Evolutionary conservation across 139 green algal genomes (phyloP), one percentile per base, ranked within the genome.

Genomic region (Chlamydomonas incerta): DNA sequence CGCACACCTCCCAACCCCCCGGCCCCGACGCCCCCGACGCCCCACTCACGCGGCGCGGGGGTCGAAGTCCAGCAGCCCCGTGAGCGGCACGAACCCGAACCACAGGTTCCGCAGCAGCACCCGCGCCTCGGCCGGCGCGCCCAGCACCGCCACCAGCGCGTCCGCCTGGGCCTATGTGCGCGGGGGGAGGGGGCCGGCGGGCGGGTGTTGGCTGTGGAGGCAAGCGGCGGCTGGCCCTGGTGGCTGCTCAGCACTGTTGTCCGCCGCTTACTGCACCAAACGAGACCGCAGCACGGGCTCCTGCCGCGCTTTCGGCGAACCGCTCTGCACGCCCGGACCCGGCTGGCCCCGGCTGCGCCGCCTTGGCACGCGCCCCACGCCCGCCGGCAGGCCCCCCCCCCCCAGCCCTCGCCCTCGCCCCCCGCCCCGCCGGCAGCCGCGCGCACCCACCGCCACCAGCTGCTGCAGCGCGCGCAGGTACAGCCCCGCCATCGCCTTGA

Each of bases 21-120:
- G n/a, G n/a, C n/a, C n/a, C n/a, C n/a, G n/a, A n/a, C n/a, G n/a
- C n/a, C n/a, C n/a, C n/a, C n/a, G n/a, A n/a, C n/a, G n/a, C n/a
- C n/a, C n/a, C n/a, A 74, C 74, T 62, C 62, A 83, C 75, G 60
- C 62, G 13, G 47, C 75, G 37, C 75, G 58, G 9, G 75, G 62
- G 77, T 83, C 77, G 3, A 63, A n/a, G 41, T 83, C 77, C 63
- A 83, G 63, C 63, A 83, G 41, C 46, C 77, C 77, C 1, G 77
- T 83, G 14, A 67, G 31, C 63, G 77, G 77, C 63, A 83, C 33
- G 10, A 83, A 52, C 3, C 24, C 77, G 31, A 83, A 74, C 77
- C 77, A 83, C 23, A 83, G 62, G 46, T 24, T 65, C 3, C 77
- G 63, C 46, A 83, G 31, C 63, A 83, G 18, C 29, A 24, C 46